Base-by-base conservation (phyloP, 306 rosid genomes). In the Cicer yamashitae region DNA sequence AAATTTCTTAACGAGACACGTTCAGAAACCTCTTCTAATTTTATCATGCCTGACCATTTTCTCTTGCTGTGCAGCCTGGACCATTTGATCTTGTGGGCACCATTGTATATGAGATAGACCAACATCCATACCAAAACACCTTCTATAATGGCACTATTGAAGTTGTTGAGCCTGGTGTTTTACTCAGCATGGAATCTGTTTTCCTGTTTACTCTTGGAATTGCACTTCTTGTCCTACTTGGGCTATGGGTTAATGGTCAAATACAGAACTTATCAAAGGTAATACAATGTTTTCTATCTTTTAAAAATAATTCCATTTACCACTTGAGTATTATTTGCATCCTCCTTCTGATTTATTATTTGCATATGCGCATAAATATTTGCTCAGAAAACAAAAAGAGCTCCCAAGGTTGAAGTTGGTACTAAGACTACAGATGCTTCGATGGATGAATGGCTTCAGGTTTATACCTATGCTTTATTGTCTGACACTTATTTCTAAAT, bases 401-500 rank as follows among this genome's bases (percentile, higher is more conserved):
- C 87, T 71, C 84, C 98, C 72, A 94, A 91, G 82, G 91, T 94
- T 77, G 98, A 94, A 86, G 91, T 94, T 73, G 98, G 97, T 76
- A 94, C 98, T 25, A 90, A 76, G 82, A 12, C 83, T 17, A 81
- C 88, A 3, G 97, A 91, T 81, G 87, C 94, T 10, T 86, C 93
- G 0, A 83, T 85, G 82, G 97, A 94, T 73, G 97, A 91, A 67
- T 94, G 98, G 98, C 98, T 92, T 77, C 75, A 94, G 98, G 98
- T 91, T 89, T 79, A 47, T 63, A 44, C 67, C 14, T n/a, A 39
- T 62, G 13, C 48, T 62, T 62, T 38, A 62, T n/a, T 62, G 25
- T 62, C 47, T 62, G 8, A 38, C 68, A 38, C 30, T 62, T 38
- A 39, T 39, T 38, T n/a, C 30, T 39, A 8, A 39, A n/a, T 39